Percentiles rank a stretch among this genome's conserved stretches.
Evolutionary conservation across 306 rosid species (phyloP).

Genomic region (Pachyrhizus erosus): DNA sequence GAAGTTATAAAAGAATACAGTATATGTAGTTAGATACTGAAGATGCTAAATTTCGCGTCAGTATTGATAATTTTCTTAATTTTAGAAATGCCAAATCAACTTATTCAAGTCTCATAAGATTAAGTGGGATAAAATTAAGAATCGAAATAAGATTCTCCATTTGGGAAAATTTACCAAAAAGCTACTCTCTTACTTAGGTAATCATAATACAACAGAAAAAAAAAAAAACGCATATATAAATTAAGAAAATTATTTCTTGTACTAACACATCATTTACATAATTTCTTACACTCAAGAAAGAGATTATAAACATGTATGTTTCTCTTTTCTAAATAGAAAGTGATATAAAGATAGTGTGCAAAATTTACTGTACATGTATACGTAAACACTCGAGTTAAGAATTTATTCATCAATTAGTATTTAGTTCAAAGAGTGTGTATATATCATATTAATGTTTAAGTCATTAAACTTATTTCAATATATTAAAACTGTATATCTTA

Average conservation of each 20-base stretch:
- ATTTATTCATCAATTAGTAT: neutral
- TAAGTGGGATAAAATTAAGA: neutral
- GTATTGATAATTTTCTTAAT: neutral
- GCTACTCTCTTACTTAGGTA: neutral
- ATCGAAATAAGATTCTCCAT: neutral
- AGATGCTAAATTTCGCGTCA: neutral
- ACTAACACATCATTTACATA: neutral
- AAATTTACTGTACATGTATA: neutral
- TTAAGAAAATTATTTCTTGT: no score
- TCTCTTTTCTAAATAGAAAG: neutral
- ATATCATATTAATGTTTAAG: neutral
- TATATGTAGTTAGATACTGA: neutral
- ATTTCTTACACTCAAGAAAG: neutral
- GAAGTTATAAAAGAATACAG: neutral
- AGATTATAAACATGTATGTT: neutral
- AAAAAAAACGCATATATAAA: no score
- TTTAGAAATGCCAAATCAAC: neutral
- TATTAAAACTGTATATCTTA: no score
- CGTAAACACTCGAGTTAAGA: neutral
- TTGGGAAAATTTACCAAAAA: neutral
- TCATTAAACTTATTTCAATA: neutral
- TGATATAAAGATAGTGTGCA: neutral
- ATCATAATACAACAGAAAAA: neutral
- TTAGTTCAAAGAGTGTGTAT: neutral
- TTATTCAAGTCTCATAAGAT: neutral